Evolutionary conservation across 2,329 filamentous ascomycete genomes (phyloP).

Genomic region (Neofusicoccum cordaticola): DNA sequence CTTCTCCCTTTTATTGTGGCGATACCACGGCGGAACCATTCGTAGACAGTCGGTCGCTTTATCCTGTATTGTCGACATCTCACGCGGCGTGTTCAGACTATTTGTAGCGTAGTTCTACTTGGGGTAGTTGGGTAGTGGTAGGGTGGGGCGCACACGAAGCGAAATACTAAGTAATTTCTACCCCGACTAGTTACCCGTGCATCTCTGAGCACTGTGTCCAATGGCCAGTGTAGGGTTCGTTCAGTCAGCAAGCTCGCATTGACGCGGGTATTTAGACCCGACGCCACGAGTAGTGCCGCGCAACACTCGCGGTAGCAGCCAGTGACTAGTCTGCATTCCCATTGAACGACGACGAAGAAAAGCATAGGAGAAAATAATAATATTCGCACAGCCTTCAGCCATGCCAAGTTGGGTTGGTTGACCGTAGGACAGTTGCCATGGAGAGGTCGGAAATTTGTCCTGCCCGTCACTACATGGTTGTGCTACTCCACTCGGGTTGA

Average conservation of each 20-base stretch:
- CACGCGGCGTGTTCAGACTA: background rate
- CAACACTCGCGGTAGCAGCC: background rate
- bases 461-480: background rate
- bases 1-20: background rate
- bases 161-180: background rate
- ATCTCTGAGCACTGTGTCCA: background rate
- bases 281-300: background rate
- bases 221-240: background rate
- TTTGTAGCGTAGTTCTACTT: background rate
- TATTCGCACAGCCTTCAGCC: background rate
- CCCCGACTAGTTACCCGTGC: background rate
- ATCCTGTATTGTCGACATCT: background rate
- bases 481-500: background rate
- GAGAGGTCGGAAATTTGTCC: background rate
- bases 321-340: background rate
- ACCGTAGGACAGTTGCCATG: background rate
- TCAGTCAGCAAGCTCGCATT: background rate
- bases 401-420: background rate
- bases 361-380: background rate
- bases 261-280: background rate
- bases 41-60: conserved; percentile 10
- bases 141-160: background rate
- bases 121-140: background rate
- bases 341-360: background rate
- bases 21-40: conserved; percentile 8